A percentile compares a stretch with the other conserved stretches of the same genome.
Conservation (phyloP, 768 basidiomycete species). For the Leccinum truebloodii region DNA sequence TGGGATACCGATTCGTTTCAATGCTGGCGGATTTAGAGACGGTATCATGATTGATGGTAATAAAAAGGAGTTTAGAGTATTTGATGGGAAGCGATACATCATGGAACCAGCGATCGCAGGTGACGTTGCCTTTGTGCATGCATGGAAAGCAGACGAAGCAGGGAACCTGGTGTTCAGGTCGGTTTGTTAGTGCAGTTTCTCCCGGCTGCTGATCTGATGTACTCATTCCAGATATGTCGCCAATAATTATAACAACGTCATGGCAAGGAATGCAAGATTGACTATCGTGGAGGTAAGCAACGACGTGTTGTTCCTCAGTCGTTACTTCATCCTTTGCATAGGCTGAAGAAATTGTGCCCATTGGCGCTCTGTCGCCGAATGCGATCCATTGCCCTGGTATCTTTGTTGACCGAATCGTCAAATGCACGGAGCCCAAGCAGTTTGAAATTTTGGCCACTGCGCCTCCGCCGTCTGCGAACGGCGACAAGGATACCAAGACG, state of each 20-base stretch:
- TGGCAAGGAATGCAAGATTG: slow-evolving; percentile 84
- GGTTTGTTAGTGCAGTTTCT: not conserved
- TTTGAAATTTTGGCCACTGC: slow-evolving; percentile 75
- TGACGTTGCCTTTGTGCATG: slow-evolving; percentile 80
- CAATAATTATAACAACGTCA: slow-evolving; percentile 74
- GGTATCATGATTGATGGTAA: slow-evolving; percentile 74
- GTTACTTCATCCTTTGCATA: slow-evolving; percentile 40
- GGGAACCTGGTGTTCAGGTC: slow-evolving; percentile 89
- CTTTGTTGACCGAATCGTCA: slow-evolving; percentile 84
- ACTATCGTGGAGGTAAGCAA: slow-evolving; percentile 80
- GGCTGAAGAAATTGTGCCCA: slow-evolving; percentile 89
- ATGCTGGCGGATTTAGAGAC: slow-evolving; percentile 64
- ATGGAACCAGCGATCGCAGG: slow-evolving; percentile 74
- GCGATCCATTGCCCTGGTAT: slow-evolving; percentile 79
- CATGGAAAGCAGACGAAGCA: slow-evolving; percentile 90
- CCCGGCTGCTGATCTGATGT: not conserved
- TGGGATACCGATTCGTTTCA: slow-evolving; percentile 74
- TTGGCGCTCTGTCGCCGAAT: slow-evolving; percentile 79
- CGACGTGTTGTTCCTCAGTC: slow-evolving; percentile 4
- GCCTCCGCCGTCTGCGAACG: slow-evolving; percentile 37
- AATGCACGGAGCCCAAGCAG: slow-evolving; percentile 68
- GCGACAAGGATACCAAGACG: slow-evolving; percentile 49
- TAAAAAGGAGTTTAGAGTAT: slow-evolving; percentile 72
- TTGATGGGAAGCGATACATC: slow-evolving; percentile 75
- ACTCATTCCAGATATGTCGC: slow-evolving; percentile 63